A percentile compares a stretch with the other conserved stretches of the same genome.
Conservation (phyloP, 495 filamentous ascomycete species). For the Aspergillus ellipticus region DNA sequence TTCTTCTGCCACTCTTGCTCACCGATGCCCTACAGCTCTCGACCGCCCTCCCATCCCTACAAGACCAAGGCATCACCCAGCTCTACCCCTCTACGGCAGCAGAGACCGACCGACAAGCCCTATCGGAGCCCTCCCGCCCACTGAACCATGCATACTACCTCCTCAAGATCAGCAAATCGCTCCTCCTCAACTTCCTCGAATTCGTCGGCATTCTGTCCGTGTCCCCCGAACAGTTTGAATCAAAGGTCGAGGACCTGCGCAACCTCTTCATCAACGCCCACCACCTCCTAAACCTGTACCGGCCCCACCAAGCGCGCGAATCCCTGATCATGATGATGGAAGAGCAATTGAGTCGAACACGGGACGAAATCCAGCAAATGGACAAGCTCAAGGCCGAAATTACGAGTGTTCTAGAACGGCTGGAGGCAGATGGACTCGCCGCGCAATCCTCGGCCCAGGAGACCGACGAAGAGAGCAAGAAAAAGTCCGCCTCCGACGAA, state of each 20-base stretch:
- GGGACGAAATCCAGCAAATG: constrained; percentile 75
- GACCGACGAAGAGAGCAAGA: neutral
- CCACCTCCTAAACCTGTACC: constrained; percentile 87
- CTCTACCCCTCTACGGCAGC: constrained; percentile 59
- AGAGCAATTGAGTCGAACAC: constrained; percentile 69
- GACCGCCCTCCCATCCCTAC: constrained; percentile 61
- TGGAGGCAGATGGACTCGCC: constrained; percentile 46
- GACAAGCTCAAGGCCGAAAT: constrained; percentile 68
- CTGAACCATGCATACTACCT: constrained; percentile 73
- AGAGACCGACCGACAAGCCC: constrained; percentile 34
- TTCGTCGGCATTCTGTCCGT: constrained; percentile 66
- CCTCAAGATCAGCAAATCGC: constrained; percentile 70
- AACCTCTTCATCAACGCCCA: constrained; percentile 84
- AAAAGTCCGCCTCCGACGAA: constrained; percentile 12
- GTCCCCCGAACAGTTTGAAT: constrained; percentile 54
- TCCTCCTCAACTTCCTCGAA: constrained; percentile 82
- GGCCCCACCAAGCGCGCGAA: constrained; percentile 92
- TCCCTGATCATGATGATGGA: constrained; percentile 90
- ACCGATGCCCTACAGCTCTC: constrained; percentile 37
- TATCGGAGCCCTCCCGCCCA: constrained; percentile 32
- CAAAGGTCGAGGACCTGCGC: constrained; percentile 71
- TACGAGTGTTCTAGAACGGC: constrained; percentile 59
- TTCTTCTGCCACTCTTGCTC: neutral
- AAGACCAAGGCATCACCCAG: constrained; percentile 64
- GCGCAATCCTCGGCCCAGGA: constrained; percentile 10